Percentiles rank a stretch among this genome's conserved stretches.
Evolutionary conservation across 2,329 filamentous ascomycete species (phyloP).

Genomic region (Chaetomium sp.): DNA sequence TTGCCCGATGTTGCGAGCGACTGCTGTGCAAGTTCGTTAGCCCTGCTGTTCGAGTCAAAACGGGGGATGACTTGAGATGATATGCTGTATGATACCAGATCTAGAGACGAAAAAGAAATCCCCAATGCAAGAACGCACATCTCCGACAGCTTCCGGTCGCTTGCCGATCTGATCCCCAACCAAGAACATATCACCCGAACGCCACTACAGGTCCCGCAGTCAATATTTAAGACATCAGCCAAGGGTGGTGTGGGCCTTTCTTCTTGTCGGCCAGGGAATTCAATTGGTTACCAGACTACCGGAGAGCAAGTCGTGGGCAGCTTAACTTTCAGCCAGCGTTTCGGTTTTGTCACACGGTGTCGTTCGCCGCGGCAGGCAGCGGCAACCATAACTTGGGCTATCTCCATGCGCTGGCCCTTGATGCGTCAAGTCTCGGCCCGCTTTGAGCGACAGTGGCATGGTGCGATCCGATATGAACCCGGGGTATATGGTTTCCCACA

Average conservation of each 20-base stretch:
- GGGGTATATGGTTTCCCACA: neutral
- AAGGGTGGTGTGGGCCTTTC: conserved; percentile 8
- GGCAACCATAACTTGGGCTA: neutral
- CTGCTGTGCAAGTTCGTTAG: neutral
- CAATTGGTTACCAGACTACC: conserved; percentile 28
- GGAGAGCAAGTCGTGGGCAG: conserved; percentile 8
- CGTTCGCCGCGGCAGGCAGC: neutral
- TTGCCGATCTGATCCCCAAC: neutral
- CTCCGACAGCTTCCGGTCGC: neutral
- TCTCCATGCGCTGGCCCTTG: conserved; percentile 1
- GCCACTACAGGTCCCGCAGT: neutral
- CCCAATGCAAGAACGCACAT: no score
- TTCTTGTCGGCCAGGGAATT: neutral
- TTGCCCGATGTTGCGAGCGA: conserved; percentile 3
- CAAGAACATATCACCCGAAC: neutral
- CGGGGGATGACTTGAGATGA: neutral
- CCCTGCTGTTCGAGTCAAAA: conserved; percentile 6
- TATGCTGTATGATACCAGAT: neutral
- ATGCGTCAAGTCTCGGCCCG: neutral
- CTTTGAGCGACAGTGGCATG: neutral
- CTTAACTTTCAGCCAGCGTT: neutral
- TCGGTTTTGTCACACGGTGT: neutral
- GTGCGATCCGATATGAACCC: neutral
- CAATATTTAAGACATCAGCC: neutral
- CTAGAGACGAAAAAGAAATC: neutral